A percentile compares a stretch with the other conserved stretches of the same genome.
Evolutionary conservation across 495 filamentous ascomycete genomes (phyloP).

Genomic region (Neurospora discreta): DNA sequence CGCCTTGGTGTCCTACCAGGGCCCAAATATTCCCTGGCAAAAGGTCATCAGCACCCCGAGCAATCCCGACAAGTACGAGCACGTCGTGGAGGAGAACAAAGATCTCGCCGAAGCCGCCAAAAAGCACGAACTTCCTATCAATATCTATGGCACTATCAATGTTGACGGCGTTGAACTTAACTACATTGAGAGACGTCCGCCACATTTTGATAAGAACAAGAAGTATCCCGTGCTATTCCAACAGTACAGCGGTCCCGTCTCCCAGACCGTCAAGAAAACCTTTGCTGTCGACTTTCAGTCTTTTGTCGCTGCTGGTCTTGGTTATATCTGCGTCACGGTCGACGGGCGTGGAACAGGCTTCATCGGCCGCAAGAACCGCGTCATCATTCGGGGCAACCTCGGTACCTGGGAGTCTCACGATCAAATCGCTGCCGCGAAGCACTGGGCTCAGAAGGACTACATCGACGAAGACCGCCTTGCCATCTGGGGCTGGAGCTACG

Average conservation of each 20-base stretch:
- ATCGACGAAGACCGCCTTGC: slow-evolving; percentile 72
- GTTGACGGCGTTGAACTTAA: slow-evolving; percentile 63
- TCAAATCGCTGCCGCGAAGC: slow-evolving; percentile 83
- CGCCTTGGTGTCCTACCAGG: slow-evolving; percentile 68
- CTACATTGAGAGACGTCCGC: slow-evolving; percentile 79
- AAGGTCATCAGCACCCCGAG: slow-evolving; percentile 76
- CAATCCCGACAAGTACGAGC: slow-evolving; percentile 49
- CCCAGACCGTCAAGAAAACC: slow-evolving; percentile 70
- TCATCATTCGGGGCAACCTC: slow-evolving; percentile 70
- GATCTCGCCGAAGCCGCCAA: slow-evolving; percentile 55
- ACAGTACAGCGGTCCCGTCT: slow-evolving; percentile 84
- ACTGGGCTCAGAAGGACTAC: slow-evolving; percentile 73
- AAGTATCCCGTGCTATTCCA: slow-evolving; percentile 91
- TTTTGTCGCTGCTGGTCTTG: slow-evolving; percentile 73
- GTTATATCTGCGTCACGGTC: slow-evolving; percentile 93
- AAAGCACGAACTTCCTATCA: slow-evolving; percentile 70
- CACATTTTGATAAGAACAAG: slow-evolving; percentile 76
- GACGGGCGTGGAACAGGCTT: slow-evolving; percentile 90
- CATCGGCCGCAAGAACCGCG: slow-evolving; percentile 74
- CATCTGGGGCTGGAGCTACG: slow-evolving; percentile 98
- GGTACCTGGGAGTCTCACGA: slow-evolving; percentile 79
- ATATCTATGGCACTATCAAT: slow-evolving; percentile 75
- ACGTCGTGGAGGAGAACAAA: slow-evolving; percentile 67
- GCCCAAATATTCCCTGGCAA: slow-evolving; percentile 85
- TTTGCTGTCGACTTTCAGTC: slow-evolving; percentile 86